Evolutionary conservation across 441 rosid species (phyloP), one percentile per base, ranked within the genome.

Genomic region (Pelargonium myrrhifolium): DNA sequence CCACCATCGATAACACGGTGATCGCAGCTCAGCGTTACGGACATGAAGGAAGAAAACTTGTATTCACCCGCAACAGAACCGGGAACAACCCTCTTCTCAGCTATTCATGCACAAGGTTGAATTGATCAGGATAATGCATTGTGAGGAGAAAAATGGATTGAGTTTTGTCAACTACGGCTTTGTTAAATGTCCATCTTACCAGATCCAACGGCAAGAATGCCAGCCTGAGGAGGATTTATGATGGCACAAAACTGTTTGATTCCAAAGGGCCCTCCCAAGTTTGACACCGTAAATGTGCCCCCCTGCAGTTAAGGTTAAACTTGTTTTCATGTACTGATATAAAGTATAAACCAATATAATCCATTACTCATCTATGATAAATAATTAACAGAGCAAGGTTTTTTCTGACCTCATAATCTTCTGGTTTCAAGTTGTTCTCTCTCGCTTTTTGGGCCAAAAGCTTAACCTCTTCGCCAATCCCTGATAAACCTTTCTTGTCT

Each of bases 251-350:
- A 89, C 71, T 93, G 96, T 79, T 87, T 91, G 82, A 93, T 80
- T 42, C 97, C 97, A 45, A 89, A 91, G 11, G 99, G 97, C 43
- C 98, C 98, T 75, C 99, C 99, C 82, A 93, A 80, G 81, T 93
- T 93, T 68, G 99, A 86, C 26, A 93, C 96, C 2, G 96, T 93
- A 64, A 93, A 93, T 35, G 99, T 91, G 69, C 99, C 99, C 76
- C 97, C 93, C 96, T 93, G 89, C 31, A 74, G 76, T 62, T 18
- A n/a, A n/a, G 37, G 31, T 68, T 63, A 77, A 66, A 12, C 58
- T 49, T 11, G 66, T 21, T 51, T 74, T 60, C 14, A 18, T 9
- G 11, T 6, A 58, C 14, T 58, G 15, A 12, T n/a, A n/a, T n/a
- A n/a, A n/a, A n/a, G n/a, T n/a, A n/a, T n/a, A n/a, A n/a, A n/a